Conservation (phyloP, 108 stramenopile genomes). For the Craspedostauros australis region DNA sequence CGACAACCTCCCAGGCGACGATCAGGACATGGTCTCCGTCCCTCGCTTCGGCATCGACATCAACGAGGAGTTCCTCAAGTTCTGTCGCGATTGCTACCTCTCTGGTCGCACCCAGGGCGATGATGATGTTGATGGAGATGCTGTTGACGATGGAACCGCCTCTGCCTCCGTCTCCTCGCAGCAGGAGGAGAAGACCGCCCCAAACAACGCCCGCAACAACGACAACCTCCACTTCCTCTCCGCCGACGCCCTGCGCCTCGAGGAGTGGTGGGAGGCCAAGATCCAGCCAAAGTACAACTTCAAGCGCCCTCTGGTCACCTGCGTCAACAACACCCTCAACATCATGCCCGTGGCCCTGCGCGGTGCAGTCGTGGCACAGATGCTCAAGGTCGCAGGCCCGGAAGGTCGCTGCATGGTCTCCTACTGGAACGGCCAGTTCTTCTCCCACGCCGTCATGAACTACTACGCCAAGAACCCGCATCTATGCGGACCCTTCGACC, state of each 20-base stretch:
- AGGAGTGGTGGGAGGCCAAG: conserved; percentile 32
- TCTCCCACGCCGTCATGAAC: conserved; percentile 37
- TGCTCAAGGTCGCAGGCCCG: conserved; percentile 30
- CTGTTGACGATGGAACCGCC: conserved; percentile 20
- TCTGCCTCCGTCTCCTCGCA: no score
- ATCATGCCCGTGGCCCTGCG: conserved; percentile 40
- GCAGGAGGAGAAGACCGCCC: no score
- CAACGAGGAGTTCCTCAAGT: conserved; percentile 31
- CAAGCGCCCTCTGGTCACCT: conserved; percentile 31
- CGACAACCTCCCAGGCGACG: not conserved
- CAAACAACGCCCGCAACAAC: no score
- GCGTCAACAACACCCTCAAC: conserved; percentile 43
- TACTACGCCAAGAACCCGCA: conserved; percentile 35
- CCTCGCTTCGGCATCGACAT: conserved; percentile 41
- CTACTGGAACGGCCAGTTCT: conserved; percentile 43
- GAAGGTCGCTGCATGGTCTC: conserved; percentile 32
- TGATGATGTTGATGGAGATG: conserved; percentile 35
- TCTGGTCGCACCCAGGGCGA: no score
- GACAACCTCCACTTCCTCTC: conserved; percentile 16
- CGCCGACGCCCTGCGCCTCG: conserved; percentile 32
- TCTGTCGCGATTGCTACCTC: conserved; percentile 20
- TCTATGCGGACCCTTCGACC: conserved; percentile 33
- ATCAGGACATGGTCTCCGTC: conserved; percentile 3
- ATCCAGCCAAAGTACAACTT: conserved; percentile 21
- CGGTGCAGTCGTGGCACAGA: conserved; percentile 33